Evolutionary conservation across 148 eudicot genomes (phyloP), one percentile per base, ranked within the genome.

Genomic region (Chenopodium formosanum): DNA sequence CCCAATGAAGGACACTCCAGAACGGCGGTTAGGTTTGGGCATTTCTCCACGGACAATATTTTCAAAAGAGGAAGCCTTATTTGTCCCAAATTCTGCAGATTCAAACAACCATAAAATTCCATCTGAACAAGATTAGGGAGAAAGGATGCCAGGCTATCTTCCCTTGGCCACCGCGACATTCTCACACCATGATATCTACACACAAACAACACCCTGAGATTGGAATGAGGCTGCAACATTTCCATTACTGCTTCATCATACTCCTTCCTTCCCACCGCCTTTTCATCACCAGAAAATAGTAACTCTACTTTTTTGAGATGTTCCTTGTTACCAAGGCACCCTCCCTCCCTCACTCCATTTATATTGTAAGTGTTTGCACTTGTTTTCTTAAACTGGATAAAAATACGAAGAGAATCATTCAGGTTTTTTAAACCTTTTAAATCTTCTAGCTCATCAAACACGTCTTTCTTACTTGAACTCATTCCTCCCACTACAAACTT

Each of bases 91-190:
- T 37, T 5, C 44, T 37, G 44, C 44, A 37, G 1, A 0, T 37
- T 5, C 7, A 0, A 0, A 5, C 44, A 37, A 37, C 0, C 0
- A 0, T 37, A 0, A 5, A 37, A 37, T 0, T 5, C 7, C 7
- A 37, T 6, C 7, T 5, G 0, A 5, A 37, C 44, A 37, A 37
- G 44, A 37, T 5, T 37, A 5, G 44, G 44, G 44, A 37, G 44
- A 37, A 37, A 37, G 44, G 44, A 5, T 37, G 44, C 31, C 1
- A 37, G 7, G 7, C 0, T 37, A 37, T 37, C 8, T 3, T 50
- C 56, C 56, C 16, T 50, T 50, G 56, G 0, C 87, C 87, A 82
- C 4, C 70, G 47, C 20, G 85, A 83, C 29, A 82, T 34, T 70
- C 62, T 82, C 31, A 20, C 20, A 16, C 78, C 83, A 0, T 3